Evolutionary conservation across 352 stramenopile genomes (phyloP).

Genomic region (Phytophthora boehmeriae): DNA sequence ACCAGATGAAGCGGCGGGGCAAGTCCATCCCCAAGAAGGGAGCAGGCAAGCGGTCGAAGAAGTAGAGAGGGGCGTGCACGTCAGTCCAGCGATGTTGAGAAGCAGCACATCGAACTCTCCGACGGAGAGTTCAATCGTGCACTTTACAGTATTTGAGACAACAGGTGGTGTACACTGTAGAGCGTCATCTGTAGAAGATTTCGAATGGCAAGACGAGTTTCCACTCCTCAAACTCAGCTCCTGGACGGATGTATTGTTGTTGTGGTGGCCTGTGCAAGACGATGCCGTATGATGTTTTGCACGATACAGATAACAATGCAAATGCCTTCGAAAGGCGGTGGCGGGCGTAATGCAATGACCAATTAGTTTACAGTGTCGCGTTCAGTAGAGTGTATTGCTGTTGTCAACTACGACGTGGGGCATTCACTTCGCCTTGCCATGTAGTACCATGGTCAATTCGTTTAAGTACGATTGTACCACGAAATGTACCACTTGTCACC

Average conservation of each 20-base stretch:
- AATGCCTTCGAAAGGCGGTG: too few relatives aligned
- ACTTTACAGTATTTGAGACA: neutral
- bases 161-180: neutral
- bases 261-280: neutral
- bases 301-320: too few relatives aligned
- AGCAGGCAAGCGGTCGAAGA: conserved; percentile 86
- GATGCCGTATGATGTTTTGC: neutral
- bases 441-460: neutral
- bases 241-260: neutral
- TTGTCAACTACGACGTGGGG: too few relatives aligned
- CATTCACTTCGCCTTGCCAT: neutral
- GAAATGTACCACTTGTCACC: conserved; percentile 39
- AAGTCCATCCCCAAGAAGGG: conserved; percentile 90
- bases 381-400: too few relatives aligned
- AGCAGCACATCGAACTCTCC: neutral
- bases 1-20: conserved; percentile 88
- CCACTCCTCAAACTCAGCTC: conserved; percentile 10
- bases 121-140: neutral
- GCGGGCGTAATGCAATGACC: too few relatives aligned
- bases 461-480: conserved; percentile 38
- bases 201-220: conserved; percentile 25
- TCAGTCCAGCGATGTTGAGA: neutral
- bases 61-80: conserved; percentile 46
- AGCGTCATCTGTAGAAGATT: conserved; percentile 9
- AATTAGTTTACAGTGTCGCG: too few relatives aligned